Conservation (phyloP, 352 stramenopile species). For the Globisporangium paddicum region DNA sequence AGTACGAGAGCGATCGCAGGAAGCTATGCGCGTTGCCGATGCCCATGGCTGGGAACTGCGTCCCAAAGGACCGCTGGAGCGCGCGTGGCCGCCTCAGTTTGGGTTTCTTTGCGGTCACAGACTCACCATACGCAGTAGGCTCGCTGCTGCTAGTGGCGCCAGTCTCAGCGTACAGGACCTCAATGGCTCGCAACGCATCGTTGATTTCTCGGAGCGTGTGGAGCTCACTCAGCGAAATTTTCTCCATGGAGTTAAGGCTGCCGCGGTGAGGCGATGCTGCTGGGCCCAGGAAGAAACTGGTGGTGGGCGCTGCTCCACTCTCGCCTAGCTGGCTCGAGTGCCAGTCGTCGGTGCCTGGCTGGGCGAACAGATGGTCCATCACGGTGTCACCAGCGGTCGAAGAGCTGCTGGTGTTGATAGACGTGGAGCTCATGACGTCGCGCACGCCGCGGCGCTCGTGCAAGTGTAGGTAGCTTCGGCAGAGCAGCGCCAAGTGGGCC, state of each 20-base stretch:
- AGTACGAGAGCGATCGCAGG: constrained; percentile 35
- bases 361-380: not conserved
- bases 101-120: not conserved
- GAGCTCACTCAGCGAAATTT: constrained; percentile 29
- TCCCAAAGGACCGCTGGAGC: constrained; percentile 10
- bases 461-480: constrained; percentile 40
- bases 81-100: not conserved
- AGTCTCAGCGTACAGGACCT: constrained; percentile 32
- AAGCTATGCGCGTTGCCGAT: constrained; percentile 12
- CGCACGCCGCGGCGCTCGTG: constrained; percentile 28
- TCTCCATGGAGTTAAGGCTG: constrained; percentile 23
- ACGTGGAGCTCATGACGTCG: constrained; percentile 30
- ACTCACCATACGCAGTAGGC: not conserved
- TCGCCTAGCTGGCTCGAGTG: not conserved
- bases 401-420: not conserved
- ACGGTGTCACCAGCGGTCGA: not conserved
- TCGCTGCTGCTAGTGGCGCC: constrained; percentile 10
- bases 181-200: constrained; percentile 25
- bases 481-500: constrained; percentile 30
- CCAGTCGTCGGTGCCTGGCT: not conserved
- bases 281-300: constrained; percentile 4
- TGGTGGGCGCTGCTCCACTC: not conserved
- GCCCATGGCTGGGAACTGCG: constrained; percentile 25
- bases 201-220: constrained; percentile 35
- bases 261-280: not conserved